A percentile compares a stretch with the other conserved stretches of the same genome.
Evolutionary conservation across 805 yeast genomes (phyloP).

Genomic region (Millerozyma acaciae): DNA sequence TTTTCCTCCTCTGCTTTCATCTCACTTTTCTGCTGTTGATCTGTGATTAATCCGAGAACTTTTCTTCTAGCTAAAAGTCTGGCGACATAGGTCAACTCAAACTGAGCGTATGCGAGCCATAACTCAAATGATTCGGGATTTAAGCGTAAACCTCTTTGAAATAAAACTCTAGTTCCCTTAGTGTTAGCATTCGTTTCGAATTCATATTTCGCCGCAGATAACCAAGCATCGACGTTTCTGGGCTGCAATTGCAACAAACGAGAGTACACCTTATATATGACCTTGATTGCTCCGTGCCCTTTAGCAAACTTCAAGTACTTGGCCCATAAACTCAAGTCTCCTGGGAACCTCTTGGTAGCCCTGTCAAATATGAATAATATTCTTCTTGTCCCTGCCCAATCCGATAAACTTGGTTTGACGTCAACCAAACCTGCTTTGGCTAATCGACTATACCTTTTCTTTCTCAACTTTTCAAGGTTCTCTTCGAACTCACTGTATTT

Average conservation of each 20-base stretch:
- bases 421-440: slow-evolving; percentile 53
- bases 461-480: slow-evolving; percentile 73
- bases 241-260: slow-evolving; percentile 84
- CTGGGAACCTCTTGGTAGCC: slow-evolving; percentile 76
- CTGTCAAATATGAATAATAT: slow-evolving; percentile 80
- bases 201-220: slow-evolving; percentile 91
- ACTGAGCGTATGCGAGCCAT: slow-evolving; percentile 84
- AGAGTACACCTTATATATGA: slow-evolving; percentile 72
- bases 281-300: slow-evolving; percentile 62
- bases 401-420: slow-evolving; percentile 64
- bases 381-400: slow-evolving; percentile 82
- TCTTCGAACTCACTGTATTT: slow-evolving; percentile 77
- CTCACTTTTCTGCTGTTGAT: slow-evolving; percentile 59
- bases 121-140: slow-evolving; percentile 67
- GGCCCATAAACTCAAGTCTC: slow-evolving; percentile 74
- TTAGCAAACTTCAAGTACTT: slow-evolving; percentile 68
- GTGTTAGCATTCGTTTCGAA: slow-evolving; percentile 85
- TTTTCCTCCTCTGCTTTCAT: slow-evolving; percentile 28
- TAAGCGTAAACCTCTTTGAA: slow-evolving; percentile 82
- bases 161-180: slow-evolving; percentile 78
- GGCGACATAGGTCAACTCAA: slow-evolving; percentile 82
- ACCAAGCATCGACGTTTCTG: slow-evolving; percentile 86
- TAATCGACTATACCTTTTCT: slow-evolving; percentile 64
- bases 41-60: slow-evolving; percentile 73
- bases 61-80: slow-evolving; percentile 80